phyloP scores from a whole-genome alignment of 2,329 filamentous ascomycete genomes.

The Reticulascus tulasneorum region DNA sequence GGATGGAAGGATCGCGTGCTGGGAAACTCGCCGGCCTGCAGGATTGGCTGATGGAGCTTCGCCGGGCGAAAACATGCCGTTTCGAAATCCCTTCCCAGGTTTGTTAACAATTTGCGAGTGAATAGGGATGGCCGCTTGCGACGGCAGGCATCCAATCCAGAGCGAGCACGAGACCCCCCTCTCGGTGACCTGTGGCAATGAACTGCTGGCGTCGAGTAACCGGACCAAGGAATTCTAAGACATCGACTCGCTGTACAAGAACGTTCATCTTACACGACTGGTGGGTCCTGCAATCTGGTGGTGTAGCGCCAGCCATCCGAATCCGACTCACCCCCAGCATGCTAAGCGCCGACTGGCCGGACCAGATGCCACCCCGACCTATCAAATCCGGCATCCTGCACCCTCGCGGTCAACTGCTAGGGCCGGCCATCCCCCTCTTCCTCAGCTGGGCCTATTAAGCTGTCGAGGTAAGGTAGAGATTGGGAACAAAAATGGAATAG shows the following conservation, averaged over 20 bases:
- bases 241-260: conserved; percentile 40
- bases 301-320: conserved; percentile 40
- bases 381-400: conserved; percentile 34
- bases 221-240: conserved; percentile 42
- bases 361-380: conserved; percentile 32
- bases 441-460: conserved; percentile 13
- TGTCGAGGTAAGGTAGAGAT: conserved; percentile 5
- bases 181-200: conserved; percentile 34
- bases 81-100: conserved; percentile 5
- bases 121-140: conserved; percentile 4
- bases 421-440: conserved; percentile 12
- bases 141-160: conserved; percentile 25
- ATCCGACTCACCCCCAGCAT: conserved; percentile 34
- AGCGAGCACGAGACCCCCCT: conserved; percentile 38
- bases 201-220: conserved; percentile 22
- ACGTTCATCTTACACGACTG: conserved; percentile 37
- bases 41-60: conserved; percentile 6
- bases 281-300: conserved; percentile 33
- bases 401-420: conserved; percentile 26
- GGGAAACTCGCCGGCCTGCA: not conserved
- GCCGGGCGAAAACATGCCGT: conserved; percentile 8
- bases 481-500: conserved; percentile 2
- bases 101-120: conserved; percentile 8
- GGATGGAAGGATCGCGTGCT: conserved; percentile 5
- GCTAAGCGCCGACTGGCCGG: conserved; percentile 46